These are phyloP conservation scores for Chlorophyllum brunneum DNA, from an alignment of 768 basidiomycete genomes.

Conservation along the genomic window DNA sequence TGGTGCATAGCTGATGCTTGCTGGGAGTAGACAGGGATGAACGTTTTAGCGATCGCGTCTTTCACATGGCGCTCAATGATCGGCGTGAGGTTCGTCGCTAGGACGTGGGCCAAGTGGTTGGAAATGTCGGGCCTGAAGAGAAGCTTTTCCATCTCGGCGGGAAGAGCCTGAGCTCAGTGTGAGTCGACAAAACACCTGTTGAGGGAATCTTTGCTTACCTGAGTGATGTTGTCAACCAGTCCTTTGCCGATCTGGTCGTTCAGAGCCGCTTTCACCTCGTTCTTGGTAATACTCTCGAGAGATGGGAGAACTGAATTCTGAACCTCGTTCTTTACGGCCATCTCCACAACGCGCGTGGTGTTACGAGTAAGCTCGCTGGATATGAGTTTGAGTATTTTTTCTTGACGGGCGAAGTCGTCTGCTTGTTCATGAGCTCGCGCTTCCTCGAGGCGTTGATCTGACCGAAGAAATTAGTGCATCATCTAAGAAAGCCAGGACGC, in stretches of 20 bases:
- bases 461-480: background rate
- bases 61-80: slow-evolving; percentile 80
- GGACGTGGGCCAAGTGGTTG: slow-evolving; percentile 69
- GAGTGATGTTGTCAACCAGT: slow-evolving; percentile 66
- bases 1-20: slow-evolving; percentile 77
- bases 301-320: slow-evolving; percentile 82
- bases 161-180: slow-evolving; percentile 52
- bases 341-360: slow-evolving; percentile 84
- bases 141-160: slow-evolving; percentile 75
- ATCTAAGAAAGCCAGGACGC: slow-evolving; percentile 12
- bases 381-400: slow-evolving; percentile 86
- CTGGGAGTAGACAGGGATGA: slow-evolving; percentile 74
- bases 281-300: slow-evolving; percentile 77
- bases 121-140: slow-evolving; percentile 75
- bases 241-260: slow-evolving; percentile 76
- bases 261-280: slow-evolving; percentile 73
- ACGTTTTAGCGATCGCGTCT: slow-evolving; percentile 67
- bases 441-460: slow-evolving; percentile 85
- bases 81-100: slow-evolving; percentile 70
- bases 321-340: slow-evolving; percentile 83
- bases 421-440: slow-evolving; percentile 73
- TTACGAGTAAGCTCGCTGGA: slow-evolving; percentile 84
- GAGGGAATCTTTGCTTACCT: slow-evolving; percentile 42
- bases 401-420: slow-evolving; percentile 80
- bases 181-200: slow-evolving; percentile 5